Conservation (phyloP, 148 eudicot genomes). For the Chenopodium album region DNA sequence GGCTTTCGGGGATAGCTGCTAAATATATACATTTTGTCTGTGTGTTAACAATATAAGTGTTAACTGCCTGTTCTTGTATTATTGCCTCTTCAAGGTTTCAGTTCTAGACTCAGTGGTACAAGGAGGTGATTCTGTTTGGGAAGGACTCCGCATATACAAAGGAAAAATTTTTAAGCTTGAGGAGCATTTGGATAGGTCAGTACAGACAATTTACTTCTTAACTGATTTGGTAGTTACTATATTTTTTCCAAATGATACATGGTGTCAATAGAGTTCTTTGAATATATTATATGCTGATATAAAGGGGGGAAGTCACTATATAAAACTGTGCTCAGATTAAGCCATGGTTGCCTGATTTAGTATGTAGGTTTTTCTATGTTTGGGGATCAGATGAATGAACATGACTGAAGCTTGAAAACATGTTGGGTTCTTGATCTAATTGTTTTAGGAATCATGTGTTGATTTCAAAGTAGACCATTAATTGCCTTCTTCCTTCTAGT, state of each 20-base stretch:
- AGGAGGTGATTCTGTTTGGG: slow-evolving; percentile 99
- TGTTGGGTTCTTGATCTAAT: neutral
- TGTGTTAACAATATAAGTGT: neutral
- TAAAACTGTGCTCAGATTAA: neutral
- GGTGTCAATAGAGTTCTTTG: neutral
- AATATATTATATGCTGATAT: neutral
- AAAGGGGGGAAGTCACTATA: neutral
- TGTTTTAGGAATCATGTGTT: neutral
- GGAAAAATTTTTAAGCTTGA: slow-evolving; percentile 93
- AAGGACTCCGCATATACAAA: slow-evolving; percentile 83
- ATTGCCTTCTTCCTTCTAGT: neutral
- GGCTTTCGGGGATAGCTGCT: neutral
- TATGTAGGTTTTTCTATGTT: neutral
- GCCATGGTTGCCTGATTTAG: neutral
- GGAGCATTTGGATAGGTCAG: slow-evolving; percentile 93
- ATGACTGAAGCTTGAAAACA: neutral
- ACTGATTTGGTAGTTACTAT: neutral
- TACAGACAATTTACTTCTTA: neutral
- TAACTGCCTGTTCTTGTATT: slow-evolving; percentile 21
- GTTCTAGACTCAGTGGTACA: slow-evolving; percentile 98
- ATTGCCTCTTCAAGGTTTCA: slow-evolving; percentile 61
- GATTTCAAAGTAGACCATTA: neutral
- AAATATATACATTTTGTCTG: neutral
- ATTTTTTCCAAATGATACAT: neutral
- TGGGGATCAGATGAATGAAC: neutral